Percentiles rank a stretch among this genome's conserved stretches.
phyloP scores from a whole-genome alignment of 1,284 basidiomycete species.

The Pulveroboletus sp. region DNA sequence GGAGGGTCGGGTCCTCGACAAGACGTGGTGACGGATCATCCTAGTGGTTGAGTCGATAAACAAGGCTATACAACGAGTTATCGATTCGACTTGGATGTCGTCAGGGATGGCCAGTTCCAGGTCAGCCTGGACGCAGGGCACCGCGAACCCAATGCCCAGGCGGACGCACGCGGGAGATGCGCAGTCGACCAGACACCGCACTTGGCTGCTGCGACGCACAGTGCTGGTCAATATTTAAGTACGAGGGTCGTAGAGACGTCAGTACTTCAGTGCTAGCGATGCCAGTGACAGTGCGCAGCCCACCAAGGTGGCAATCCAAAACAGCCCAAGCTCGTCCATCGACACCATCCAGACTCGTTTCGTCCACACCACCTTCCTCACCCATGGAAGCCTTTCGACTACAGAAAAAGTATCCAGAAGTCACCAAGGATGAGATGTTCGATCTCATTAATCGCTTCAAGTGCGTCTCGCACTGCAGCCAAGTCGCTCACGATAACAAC shows the following conservation, averaged over 20 bases:
- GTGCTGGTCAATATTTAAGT: conserved; percentile 11
- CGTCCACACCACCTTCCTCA: conserved; percentile 21
- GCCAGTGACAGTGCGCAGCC: too few relatives aligned
- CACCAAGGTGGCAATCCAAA: conserved; percentile 14
- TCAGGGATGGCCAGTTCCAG: too few relatives aligned
- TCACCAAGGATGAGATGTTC: conserved; percentile 90
- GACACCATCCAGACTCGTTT: conserved; percentile 9
- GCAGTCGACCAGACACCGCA: conserved; percentile 13
- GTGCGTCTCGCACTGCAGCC: conserved; percentile 52
- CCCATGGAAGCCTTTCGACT: conserved; percentile 86
- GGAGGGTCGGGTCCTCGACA: too few relatives aligned
- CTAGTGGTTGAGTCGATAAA: too few relatives aligned
- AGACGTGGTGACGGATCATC: too few relatives aligned
- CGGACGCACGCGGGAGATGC: neutral
- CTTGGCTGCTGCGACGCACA: conserved; percentile 9
- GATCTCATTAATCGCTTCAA: conserved; percentile 92
- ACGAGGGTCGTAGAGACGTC: too few relatives aligned
- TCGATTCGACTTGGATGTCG: too few relatives aligned
- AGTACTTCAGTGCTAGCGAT: too few relatives aligned
- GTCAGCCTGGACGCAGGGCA: too few relatives aligned
- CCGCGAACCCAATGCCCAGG: too few relatives aligned
- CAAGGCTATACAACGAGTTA: neutral
- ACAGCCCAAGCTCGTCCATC: conserved; percentile 17
- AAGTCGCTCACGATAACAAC: neutral
- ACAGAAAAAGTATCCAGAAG: conserved; percentile 92